phyloP scores from a whole-genome alignment of 1,284 basidiomycete genomes.

The Fereydounia khargensis region DNA sequence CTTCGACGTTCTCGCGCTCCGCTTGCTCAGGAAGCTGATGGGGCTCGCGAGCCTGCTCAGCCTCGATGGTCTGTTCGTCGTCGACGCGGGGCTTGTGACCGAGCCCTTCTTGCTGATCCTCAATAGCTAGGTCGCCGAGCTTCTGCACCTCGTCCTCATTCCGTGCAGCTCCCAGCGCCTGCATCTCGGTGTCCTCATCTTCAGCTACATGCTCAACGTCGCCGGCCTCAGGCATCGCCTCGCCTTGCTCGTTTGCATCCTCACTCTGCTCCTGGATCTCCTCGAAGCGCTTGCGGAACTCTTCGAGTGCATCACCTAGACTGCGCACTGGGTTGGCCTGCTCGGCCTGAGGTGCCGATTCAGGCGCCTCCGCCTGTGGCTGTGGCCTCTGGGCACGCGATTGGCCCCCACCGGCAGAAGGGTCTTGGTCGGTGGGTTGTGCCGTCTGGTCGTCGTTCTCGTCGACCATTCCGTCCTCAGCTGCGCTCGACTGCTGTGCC shows the following conservation, averaged over 20 bases:
- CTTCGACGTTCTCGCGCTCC: constrained; percentile 44
- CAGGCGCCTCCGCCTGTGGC: constrained; percentile 3
- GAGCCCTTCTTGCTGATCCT: constrained; percentile 40
- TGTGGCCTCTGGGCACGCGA: constrained; percentile 10
- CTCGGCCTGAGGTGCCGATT: constrained; percentile 14
- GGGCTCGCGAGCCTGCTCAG: constrained; percentile 10
- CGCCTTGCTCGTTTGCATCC: constrained; percentile 61
- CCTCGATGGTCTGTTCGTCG: constrained; percentile 15
- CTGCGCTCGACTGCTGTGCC: constrained; percentile 28
- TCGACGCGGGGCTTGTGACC: constrained; percentile 56
- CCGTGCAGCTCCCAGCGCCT: constrained; percentile 79
- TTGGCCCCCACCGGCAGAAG: constrained; percentile 9
- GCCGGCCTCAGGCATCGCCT: constrained; percentile 56
- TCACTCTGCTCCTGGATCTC: constrained; percentile 69
- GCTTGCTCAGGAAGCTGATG: constrained; percentile 45
- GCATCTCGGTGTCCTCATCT: constrained; percentile 70
- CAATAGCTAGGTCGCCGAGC: constrained; percentile 60
- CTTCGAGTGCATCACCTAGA: constrained; percentile 80
- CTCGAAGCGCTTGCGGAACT: constrained; percentile 79
- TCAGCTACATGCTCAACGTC: constrained; percentile 80
- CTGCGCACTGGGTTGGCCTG: constrained; percentile 70
- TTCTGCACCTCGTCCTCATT: constrained; percentile 68
- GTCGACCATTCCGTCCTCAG: constrained; percentile 46
- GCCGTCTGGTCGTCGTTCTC: constrained; percentile 48
- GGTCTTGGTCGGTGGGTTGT: constrained; percentile 43